These are phyloP conservation scores for Ustilago loliicola DNA, from an alignment of 1,284 basidiomycete species.

Conservation along the genomic window DNA sequence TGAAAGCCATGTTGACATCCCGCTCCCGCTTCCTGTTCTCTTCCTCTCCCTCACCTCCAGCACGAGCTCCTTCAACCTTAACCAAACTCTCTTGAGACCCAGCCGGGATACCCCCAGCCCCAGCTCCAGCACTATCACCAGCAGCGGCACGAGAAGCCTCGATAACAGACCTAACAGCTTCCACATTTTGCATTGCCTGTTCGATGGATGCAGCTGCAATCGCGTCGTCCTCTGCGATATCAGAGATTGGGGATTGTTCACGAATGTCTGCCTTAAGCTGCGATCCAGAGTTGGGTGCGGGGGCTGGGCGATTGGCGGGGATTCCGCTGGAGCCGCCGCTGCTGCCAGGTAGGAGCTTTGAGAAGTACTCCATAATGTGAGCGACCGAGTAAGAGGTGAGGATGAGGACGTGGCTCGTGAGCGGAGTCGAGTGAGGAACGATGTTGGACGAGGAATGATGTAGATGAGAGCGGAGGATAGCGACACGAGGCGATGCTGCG, in stretches of 20 bases:
- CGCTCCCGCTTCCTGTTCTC: neutral
- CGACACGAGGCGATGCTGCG: neutral
- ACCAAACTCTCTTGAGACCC: neutral
- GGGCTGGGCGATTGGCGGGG: neutral
- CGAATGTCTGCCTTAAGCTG: neutral
- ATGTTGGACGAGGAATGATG: neutral
- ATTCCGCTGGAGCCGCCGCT: neutral
- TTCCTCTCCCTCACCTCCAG: neutral
- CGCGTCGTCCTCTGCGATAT: slow-evolving; percentile 21
- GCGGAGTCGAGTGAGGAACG: no score
- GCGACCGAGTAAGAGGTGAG: no score
- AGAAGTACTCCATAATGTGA: no score
- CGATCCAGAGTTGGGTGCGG: neutral
- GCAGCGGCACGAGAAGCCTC: neutral
- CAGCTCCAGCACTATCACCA: neutral
- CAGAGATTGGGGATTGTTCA: slow-evolving; percentile 24
- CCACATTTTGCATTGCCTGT: slow-evolving; percentile 1
- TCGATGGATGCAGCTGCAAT: neutral
- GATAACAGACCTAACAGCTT: neutral
- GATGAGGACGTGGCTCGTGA: no score
- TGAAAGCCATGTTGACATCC: neutral
- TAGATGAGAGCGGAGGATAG: neutral
- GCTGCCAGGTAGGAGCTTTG: no score
- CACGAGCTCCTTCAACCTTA: neutral
- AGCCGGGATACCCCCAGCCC: no score